A percentile compares a stretch with the other conserved stretches of the same genome.
These are phyloP conservation scores for Dissophora ornata DNA, from an alignment of 192 early-diverging fungal genomes.

Conservation along the genomic window DNA sequence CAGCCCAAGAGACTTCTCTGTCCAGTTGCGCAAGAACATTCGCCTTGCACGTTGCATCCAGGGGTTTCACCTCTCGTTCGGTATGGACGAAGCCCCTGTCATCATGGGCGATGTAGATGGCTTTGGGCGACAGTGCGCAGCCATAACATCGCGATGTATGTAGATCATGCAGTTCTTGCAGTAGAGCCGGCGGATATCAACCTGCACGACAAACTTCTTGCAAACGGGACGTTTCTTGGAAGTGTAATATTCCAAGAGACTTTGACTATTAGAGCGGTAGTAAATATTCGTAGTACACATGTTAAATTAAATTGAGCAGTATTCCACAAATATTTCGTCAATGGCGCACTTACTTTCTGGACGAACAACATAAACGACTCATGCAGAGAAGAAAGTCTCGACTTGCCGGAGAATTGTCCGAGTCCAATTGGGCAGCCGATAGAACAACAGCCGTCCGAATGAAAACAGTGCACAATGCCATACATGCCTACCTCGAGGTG, in stretches of 20 bases:
- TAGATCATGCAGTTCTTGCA: slow-evolving; percentile 2
- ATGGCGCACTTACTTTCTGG: too few species aligned
- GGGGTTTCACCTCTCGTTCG: background rate
- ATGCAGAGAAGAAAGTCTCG: too few species aligned
- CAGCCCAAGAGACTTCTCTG: background rate
- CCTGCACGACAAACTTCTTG: slow-evolving; percentile 10
- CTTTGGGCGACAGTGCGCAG: background rate
- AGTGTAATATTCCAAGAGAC: background rate
- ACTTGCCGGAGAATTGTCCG: too few species aligned
- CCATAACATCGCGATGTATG: slow-evolving; percentile 2
- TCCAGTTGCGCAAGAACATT: slow-evolving; percentile 15
- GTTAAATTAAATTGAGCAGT: too few species aligned
- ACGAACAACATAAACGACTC: too few species aligned
- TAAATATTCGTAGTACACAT: too few species aligned
- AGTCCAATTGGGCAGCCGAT: too few species aligned
- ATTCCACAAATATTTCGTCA: too few species aligned
- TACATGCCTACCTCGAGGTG: too few species aligned
- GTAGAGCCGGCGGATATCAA: slow-evolving; percentile 12
- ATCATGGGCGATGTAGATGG: background rate
- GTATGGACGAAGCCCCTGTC: background rate
- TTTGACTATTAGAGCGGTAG: too few species aligned
- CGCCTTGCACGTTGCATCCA: slow-evolving; percentile 11
- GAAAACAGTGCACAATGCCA: too few species aligned
- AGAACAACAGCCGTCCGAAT: too few species aligned
- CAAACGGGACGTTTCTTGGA: slow-evolving; percentile 7